These are phyloP conservation scores for Aspergillus ibericus DNA, from an alignment of 2,329 filamentous ascomycete genomes.

Conservation along the genomic window DNA sequence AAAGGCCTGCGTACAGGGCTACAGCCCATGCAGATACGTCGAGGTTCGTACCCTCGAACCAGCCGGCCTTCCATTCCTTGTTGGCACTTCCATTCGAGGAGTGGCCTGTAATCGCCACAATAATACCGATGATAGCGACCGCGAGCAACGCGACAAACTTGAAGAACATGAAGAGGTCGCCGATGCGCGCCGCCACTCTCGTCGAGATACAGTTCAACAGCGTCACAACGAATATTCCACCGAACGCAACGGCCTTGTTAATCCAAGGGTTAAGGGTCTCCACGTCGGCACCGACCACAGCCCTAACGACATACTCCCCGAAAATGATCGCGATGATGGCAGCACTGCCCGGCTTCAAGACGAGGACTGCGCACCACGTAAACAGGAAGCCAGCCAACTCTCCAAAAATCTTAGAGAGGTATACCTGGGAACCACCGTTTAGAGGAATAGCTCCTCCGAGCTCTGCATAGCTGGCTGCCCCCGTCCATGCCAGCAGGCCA, in stretches of 20 bases:
- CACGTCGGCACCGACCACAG: slow-evolving; percentile 81
- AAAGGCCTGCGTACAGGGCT: slow-evolving; percentile 89
- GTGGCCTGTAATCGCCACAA: slow-evolving; percentile 83
- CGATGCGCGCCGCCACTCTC: slow-evolving; percentile 78
- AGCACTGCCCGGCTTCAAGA: slow-evolving; percentile 87
- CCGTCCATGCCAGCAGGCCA: slow-evolving; percentile 93
- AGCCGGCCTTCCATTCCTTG: slow-evolving; percentile 82
- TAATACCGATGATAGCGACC: slow-evolving; percentile 82
- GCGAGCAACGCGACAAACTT: slow-evolving; percentile 89
- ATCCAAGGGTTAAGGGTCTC: slow-evolving; percentile 81
- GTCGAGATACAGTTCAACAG: slow-evolving; percentile 89
- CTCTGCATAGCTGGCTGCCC: slow-evolving; percentile 91
- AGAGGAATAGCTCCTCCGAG: slow-evolving; percentile 92
- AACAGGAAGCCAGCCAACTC: slow-evolving; percentile 92
- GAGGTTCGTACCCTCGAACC: slow-evolving; percentile 83
- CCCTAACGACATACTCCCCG: slow-evolving; percentile 92
- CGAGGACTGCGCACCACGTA: slow-evolving; percentile 91
- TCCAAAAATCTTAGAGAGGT: slow-evolving; percentile 93
- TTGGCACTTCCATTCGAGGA: slow-evolving; percentile 74
- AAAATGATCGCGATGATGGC: slow-evolving; percentile 98
- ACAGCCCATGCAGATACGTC: slow-evolving; percentile 88
- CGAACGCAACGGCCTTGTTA: slow-evolving; percentile 81
- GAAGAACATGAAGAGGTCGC: slow-evolving; percentile 93
- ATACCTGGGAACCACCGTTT: slow-evolving; percentile 91
- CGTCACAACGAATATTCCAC: slow-evolving; percentile 74